Evolutionary conservation across 805 yeast species (phyloP).

Genomic region (Monosporozyma servazzii): DNA sequence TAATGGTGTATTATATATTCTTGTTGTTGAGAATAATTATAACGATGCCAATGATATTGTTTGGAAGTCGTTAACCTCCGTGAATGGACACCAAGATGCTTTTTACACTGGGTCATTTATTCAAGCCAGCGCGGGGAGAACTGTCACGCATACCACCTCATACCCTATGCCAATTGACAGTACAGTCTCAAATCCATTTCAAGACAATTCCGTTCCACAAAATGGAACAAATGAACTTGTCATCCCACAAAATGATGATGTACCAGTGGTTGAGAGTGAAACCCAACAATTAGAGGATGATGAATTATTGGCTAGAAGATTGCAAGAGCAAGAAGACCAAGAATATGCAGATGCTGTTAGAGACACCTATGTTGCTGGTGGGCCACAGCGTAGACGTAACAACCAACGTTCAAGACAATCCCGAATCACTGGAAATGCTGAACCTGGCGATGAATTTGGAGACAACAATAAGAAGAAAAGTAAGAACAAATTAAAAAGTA

Average conservation of each 20-base stretch:
- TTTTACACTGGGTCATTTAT: constrained; percentile 60
- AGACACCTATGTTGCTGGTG: constrained; percentile 19
- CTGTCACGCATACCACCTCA: constrained; percentile 1
- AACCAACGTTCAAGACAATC: neutral
- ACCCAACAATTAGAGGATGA: constrained; percentile 26
- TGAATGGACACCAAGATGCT: constrained; percentile 59
- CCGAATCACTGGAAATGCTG: neutral
- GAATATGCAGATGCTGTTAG: constrained; percentile 40
- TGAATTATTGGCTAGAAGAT: constrained; percentile 35
- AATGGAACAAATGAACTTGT: neutral
- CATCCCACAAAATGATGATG: neutral
- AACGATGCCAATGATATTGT: constrained; percentile 41
- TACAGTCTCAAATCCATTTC: constrained; percentile 18
- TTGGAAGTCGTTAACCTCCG: constrained; percentile 71
- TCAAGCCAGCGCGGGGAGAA: constrained; percentile 28
- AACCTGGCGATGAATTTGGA: constrained; percentile 1
- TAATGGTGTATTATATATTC: constrained; percentile 43
- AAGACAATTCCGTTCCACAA: constrained; percentile 8
- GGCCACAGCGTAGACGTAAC: constrained; percentile 2
- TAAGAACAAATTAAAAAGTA: constrained; percentile 2
- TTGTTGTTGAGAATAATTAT: constrained; percentile 72
- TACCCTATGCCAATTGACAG: constrained; percentile 1
- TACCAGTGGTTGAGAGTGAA: neutral
- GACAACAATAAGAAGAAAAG: constrained; percentile 1
- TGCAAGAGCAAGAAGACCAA: constrained; percentile 52